Evolutionary conservation across 805 yeast species (phyloP), one percentile per base, ranked within the genome.

Genomic region (Zygosaccharomyces bailii): DNA sequence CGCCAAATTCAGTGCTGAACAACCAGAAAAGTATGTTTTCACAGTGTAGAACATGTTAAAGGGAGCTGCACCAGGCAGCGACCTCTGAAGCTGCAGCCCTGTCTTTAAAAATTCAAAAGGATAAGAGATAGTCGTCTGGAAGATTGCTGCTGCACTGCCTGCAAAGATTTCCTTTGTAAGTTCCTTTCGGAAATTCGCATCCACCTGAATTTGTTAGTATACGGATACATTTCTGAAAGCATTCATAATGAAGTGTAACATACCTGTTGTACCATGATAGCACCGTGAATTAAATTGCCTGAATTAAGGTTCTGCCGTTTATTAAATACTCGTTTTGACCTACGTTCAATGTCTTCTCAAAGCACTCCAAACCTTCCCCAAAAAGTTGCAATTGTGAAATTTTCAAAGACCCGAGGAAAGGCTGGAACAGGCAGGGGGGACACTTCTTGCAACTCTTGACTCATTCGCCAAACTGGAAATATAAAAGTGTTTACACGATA

Each of bases 41-140:
- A 68, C 52, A 36, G 66, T 63, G 39, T 59, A 63, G 42, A 57
- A 48, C 32, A 61, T 50, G 17, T 60, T 57, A 5, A 55, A 55
- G 11, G 50, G 44, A 29, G 72, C 68, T 11, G 53, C 49, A 53
- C 71, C 66, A 18, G 67, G 64, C 13, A 61, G 57, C 11, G 66
- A 51, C 46, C 79, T 74, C 44, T 75, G 76, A 39, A 84, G 66
- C 55, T 84, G 91, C 21, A 76, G 66, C 14, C 77, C 77, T 0
- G 87, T 81, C 59, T 84, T 84, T 41, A 80, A 61, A 53, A 75
- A 82, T 56, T 84, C 93, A 50, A 84, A 76, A 0, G 93, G 91
- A 54, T 82, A 84, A 0, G 86, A 78, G 19, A 81, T 49, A 0
- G 82, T 75, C 0, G 87, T 78, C 24, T 83, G 78, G 1, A 76